Percentiles rank a stretch among this genome's conserved stretches.
These are phyloP conservation scores for Hypomontagnella submonticulosa DNA, from an alignment of 495 filamentous ascomycete species.

Conservation along the genomic window DNA sequence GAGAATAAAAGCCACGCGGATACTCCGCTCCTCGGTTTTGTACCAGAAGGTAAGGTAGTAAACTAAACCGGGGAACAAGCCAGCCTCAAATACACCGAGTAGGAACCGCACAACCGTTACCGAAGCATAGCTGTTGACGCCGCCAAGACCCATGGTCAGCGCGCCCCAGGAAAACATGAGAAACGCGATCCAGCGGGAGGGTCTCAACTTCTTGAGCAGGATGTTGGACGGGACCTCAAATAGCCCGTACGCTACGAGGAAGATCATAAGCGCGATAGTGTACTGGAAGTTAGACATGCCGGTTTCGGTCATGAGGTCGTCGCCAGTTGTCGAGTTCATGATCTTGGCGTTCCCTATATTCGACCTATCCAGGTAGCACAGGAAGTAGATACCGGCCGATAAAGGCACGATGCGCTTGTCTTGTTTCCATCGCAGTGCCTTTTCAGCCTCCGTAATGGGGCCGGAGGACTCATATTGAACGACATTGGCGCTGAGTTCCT, in stretches of 20 bases:
- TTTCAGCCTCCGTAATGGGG: constrained; percentile 47
- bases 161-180: constrained; percentile 69
- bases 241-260: constrained; percentile 51
- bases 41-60: constrained; percentile 86
- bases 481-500: constrained; percentile 25
- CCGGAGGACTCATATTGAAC: constrained; percentile 29
- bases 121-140: constrained; percentile 59
- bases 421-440: constrained; percentile 66
- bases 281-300: constrained; percentile 72
- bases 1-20: constrained; percentile 78
- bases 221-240: constrained; percentile 74
- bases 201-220: constrained; percentile 71
- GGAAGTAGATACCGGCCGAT: constrained; percentile 62
- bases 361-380: constrained; percentile 64
- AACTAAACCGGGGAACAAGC: constrained; percentile 80
- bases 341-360: constrained; percentile 56
- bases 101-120: constrained; percentile 65
- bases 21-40: constrained; percentile 57
- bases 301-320: constrained; percentile 70
- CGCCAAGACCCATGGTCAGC: constrained; percentile 64
- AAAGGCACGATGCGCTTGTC: constrained; percentile 66
- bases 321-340: constrained; percentile 56
- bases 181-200: constrained; percentile 66
- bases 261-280: constrained; percentile 73
- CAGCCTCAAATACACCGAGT: constrained; percentile 67